Base-by-base conservation (phyloP, 306 rosid genomes). In the Fragaria iinumae region DNA sequence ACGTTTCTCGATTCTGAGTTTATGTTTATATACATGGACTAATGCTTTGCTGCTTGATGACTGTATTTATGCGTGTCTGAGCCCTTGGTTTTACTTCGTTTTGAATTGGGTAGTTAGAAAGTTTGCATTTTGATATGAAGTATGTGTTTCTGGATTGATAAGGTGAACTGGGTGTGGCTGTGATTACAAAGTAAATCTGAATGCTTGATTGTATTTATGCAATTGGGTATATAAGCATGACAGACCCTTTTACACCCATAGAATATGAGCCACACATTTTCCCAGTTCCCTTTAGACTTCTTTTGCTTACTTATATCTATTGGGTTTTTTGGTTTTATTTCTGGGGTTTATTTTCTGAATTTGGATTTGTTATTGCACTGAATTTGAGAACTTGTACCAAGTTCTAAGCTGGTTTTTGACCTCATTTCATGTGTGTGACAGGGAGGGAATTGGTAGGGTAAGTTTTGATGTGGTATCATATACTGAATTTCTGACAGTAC, bases 11-110 rank as follows among this genome's bases (percentile, higher is more conserved):
- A 91, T 69, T 71, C 88, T 87, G 91, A 89, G 69, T 39, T 71
- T 48, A 32, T 82, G 74, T 67, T 32, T 45, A 39, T 55, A 59
- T 43, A 69, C 72, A 80, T 50, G 76, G 85, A 81, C 88, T 76
- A 77, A 81, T 14, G 77, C 43, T 56, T 74, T 72, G 81, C 77
- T 79, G 52, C 63, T 41, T 89, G 87, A 87, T 85, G 96, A 91
- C 86, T 20, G 88, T 69, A 59, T 86, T 89, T 91, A 86, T 89
- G 93, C 89, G 91, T 89, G 96, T 84, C 93, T 91, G 93, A 89
- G 91, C 96, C 21, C 41, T 23, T 11, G 1, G 17, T 13, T 21
- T 21, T 12, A 23, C 14, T 20, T 14, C 2, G 6, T 2, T 20
- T 38, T 27, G 4, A 50, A 6, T 65, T 21, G 8, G n/a, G 16